These are phyloP conservation scores for Zygnema circumcarinatum DNA, from an alignment of 139 green algal genomes.

Conservation along the genomic window DNA sequence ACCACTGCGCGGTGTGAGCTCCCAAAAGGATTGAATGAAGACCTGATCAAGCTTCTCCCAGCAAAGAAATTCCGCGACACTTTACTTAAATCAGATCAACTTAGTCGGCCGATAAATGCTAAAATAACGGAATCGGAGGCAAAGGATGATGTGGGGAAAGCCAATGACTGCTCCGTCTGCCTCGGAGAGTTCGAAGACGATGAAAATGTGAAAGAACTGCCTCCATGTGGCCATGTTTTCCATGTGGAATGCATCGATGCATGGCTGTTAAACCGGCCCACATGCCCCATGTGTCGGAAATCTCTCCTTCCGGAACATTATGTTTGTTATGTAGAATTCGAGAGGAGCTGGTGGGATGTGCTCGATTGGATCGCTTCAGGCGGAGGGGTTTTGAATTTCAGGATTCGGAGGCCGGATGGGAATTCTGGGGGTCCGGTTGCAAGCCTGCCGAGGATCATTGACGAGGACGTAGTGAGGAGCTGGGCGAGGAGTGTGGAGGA, in stretches of 20 bases:
- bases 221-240: conserved; percentile 68
- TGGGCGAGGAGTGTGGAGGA: too few relatives aligned
- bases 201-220: conserved; percentile 70
- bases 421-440: too few relatives aligned
- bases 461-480: too few relatives aligned
- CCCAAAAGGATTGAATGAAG: not conserved
- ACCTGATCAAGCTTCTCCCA: not conserved
- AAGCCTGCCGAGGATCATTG: too few relatives aligned
- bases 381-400: too few relatives aligned
- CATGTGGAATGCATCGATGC: conserved; percentile 71
- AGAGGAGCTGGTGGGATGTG: too few relatives aligned
- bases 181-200: conserved; percentile 74
- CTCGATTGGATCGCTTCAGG: too few relatives aligned
- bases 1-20: not conserved
- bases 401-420: too few relatives aligned
- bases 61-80: too few relatives aligned
- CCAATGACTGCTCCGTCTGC: conserved; percentile 70
- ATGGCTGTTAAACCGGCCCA: conserved; percentile 69
- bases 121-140: not conserved
- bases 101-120: too few relatives aligned
- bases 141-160: not conserved
- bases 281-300: conserved; percentile 74
- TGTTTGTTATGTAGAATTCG: too few relatives aligned
- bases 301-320: conserved; percentile 47
- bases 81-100: too few relatives aligned